These are phyloP conservation scores for Cladosporium cucumerinum DNA, from an alignment of 2,329 filamentous ascomycete species.

Conservation along the genomic window DNA sequence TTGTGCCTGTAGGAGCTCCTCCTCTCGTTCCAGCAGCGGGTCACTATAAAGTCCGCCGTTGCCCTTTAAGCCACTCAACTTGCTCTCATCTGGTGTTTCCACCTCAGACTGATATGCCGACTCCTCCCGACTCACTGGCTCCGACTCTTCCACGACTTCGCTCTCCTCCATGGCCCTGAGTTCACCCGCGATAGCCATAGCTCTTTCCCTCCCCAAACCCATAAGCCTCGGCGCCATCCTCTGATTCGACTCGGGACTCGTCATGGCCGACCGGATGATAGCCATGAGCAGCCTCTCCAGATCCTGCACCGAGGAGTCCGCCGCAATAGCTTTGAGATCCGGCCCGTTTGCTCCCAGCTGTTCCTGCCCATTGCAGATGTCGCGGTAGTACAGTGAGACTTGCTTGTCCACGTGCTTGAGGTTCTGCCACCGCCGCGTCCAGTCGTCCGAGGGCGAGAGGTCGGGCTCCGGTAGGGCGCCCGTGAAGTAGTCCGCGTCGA, in stretches of 20 bases:
- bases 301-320: constrained; percentile 40
- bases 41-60: constrained; percentile 36
- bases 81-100: constrained; percentile 22
- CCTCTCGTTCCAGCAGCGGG: constrained; percentile 48
- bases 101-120: constrained; percentile 32
- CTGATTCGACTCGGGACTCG: constrained; percentile 47
- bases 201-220: constrained; percentile 32
- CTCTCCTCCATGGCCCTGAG: constrained; percentile 32
- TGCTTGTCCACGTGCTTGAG: constrained; percentile 50
- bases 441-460: constrained; percentile 44
- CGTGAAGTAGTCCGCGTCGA: constrained; percentile 46
- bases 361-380: constrained; percentile 40
- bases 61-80: constrained; percentile 22
- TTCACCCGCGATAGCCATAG: constrained; percentile 34
- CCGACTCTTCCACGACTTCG: constrained; percentile 26
- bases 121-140: constrained; percentile 30
- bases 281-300: constrained; percentile 45
- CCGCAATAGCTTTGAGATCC: constrained; percentile 48
- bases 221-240: constrained; percentile 40
- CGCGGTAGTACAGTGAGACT: constrained; percentile 48
- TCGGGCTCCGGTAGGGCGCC: constrained; percentile 46
- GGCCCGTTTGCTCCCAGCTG: constrained; percentile 41
- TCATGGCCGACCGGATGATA: constrained; percentile 48
- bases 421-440: constrained; percentile 53
- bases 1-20: constrained; percentile 48